Percentiles rank a stretch among this genome's conserved stretches.
Evolutionary conservation across 2,329 filamentous ascomycete genomes (phyloP).

Genomic region (Canariomyces notabilis): DNA sequence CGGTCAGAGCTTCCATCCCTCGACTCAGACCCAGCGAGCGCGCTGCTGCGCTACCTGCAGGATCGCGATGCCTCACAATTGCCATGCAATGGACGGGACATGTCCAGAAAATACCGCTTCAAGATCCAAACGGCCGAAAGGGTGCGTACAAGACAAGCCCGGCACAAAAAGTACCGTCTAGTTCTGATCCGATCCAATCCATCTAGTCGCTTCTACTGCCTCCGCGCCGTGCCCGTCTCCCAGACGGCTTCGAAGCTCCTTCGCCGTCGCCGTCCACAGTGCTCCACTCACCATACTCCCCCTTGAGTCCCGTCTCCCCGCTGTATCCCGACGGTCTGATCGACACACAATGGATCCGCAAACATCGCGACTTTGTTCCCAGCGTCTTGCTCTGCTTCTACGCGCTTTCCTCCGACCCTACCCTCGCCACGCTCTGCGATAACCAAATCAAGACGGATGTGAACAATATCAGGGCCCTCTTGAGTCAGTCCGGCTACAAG

Average conservation of each 20-base stretch:
- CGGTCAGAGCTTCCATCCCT: slow-evolving; percentile 67
- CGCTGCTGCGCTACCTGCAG: slow-evolving; percentile 61
- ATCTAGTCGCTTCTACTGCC: slow-evolving; percentile 51
- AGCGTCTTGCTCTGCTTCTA: slow-evolving; percentile 80
- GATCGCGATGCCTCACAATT: slow-evolving; percentile 58
- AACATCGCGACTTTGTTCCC: slow-evolving; percentile 81
- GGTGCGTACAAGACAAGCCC: slow-evolving; percentile 52
- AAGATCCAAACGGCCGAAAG: slow-evolving; percentile 71
- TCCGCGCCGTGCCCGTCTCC: slow-evolving; percentile 51
- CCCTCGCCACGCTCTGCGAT: slow-evolving; percentile 72
- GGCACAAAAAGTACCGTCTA: neutral
- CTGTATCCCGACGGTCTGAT: slow-evolving; percentile 89
- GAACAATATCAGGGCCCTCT: slow-evolving; percentile 64
- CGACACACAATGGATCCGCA: slow-evolving; percentile 75
- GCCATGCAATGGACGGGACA: slow-evolving; percentile 62
- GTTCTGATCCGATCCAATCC: slow-evolving; percentile 24
- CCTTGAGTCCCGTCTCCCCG: slow-evolving; percentile 73
- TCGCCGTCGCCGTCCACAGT: slow-evolving; percentile 44
- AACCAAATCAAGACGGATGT: slow-evolving; percentile 87
- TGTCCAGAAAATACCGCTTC: slow-evolving; percentile 53
- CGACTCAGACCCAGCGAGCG: slow-evolving; percentile 58
- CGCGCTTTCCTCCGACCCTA: slow-evolving; percentile 64
- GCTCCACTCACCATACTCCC: slow-evolving; percentile 90
- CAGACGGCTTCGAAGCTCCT: slow-evolving; percentile 45
- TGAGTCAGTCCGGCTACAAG: slow-evolving; percentile 68